Evolutionary conservation across 306 rosid genomes (phyloP), one percentile per base, ranked within the genome.

Genomic region (Argentina anserina): DNA sequence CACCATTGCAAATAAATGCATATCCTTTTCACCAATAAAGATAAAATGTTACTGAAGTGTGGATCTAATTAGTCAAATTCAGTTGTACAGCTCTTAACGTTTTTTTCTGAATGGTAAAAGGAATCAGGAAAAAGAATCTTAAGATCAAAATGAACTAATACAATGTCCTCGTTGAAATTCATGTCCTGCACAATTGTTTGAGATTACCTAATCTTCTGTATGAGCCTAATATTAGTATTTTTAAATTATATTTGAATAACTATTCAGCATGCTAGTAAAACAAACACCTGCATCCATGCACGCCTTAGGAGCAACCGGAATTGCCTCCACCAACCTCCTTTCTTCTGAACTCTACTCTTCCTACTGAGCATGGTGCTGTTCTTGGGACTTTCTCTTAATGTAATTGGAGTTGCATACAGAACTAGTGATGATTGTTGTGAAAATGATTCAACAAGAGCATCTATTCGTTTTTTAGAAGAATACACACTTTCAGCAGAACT

Each of bases 271-370:
- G 12, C 49, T 23, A 4, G 50, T 7, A 18, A 66, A 79, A 72
- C 60, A 71, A 65, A 70, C 60, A 88, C 98, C 97, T 94, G 98
- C 91, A 89, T 91, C 97, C 98, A 91, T 40, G 97, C 98, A 64
- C 97, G 93, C 85, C 76, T 94, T 40, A 94, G 88, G 63, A 91
- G 98, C 91, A 94, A 80, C 81, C 87, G 49, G 80, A 94, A 94
- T 81, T 91, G 87, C 76, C 84, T 88, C 97, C 97, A 91, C 98
- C 97, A 94, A 43, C 89, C 79, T 74, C 92, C 89, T 81, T 80
- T 89, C 86, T 65, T 86, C 86, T 67, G 81, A 69, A 49, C 79
- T 64, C 72, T 72, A 56, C 81, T 73, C 79, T 84, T 83, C 82
- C 71, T 84, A 71, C 72, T 76, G 59, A 76, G 67, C 77, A 78